A percentile compares a stretch with the other conserved stretches of the same genome.
Conservation (phyloP, 2,329 filamentous ascomycete genomes). For the Ciborinia camelliae region DNA sequence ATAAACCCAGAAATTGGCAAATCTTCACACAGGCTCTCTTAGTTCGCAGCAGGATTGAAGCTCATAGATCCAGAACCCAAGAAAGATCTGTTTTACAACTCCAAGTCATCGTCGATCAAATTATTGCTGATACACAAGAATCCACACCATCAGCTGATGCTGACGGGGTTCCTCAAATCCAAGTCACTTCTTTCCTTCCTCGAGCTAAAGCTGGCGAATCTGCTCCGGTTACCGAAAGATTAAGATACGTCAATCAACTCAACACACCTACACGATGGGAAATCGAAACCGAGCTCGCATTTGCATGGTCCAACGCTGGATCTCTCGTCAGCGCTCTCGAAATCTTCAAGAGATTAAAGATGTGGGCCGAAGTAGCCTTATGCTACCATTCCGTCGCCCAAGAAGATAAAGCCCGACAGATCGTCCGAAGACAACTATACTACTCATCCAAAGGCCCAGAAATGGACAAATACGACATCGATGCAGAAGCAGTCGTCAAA, state of each 20-base stretch:
- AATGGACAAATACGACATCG: conserved; percentile 42
- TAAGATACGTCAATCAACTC: conserved; percentile 81
- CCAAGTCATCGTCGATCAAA: conserved; percentile 92
- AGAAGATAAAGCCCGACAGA: conserved; percentile 76
- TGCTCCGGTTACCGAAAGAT: conserved; percentile 69
- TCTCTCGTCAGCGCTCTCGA: conserved; percentile 87
- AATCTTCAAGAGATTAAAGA: conserved; percentile 87
- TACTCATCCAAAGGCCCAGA: conserved; percentile 51
- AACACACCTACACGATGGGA: conserved; percentile 88
- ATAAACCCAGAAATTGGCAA: conserved; percentile 95
- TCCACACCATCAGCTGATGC: conserved; percentile 22
- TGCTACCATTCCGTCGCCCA: conserved; percentile 57
- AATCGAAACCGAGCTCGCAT: conserved; percentile 86
- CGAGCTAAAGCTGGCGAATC: conserved; percentile 71
- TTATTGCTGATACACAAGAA: conserved; percentile 73
- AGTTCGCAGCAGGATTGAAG: conserved; percentile 84
- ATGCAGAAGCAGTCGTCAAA: conserved; percentile 51
- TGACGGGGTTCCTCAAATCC: conserved; percentile 41
- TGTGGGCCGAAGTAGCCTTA: conserved; percentile 93
- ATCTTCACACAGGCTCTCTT: conserved; percentile 92
- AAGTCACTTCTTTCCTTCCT: conserved; percentile 77
- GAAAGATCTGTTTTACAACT: conserved; percentile 89
- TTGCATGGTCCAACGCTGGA: conserved; percentile 86
- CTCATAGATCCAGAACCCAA: conserved; percentile 79
- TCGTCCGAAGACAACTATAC: conserved; percentile 78